Conservation (phyloP, 2,329 filamentous ascomycete species). For the Pseudogymnoascus sp. region DNA sequence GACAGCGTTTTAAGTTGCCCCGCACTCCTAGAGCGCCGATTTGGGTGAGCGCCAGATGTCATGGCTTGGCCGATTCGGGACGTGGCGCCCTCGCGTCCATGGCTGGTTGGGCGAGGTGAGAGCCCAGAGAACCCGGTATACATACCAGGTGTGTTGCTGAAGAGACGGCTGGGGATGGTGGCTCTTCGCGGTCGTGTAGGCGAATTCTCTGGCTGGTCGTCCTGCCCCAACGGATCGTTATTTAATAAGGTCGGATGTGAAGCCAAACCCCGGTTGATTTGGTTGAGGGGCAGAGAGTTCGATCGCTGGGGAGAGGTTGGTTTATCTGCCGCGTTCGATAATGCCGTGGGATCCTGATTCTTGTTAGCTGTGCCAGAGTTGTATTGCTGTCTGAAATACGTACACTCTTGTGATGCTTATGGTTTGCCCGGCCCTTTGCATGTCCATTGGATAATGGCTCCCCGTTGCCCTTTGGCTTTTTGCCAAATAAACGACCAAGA, state of each 20-base stretch:
- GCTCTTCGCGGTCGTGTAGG: conserved; percentile 36
- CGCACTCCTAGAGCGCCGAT: conserved; percentile 54
- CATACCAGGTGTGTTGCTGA: conserved; percentile 14
- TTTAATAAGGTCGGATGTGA: conserved; percentile 56
- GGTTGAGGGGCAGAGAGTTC: conserved; percentile 53
- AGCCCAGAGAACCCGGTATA: conserved; percentile 47
- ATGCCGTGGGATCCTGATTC: conserved; percentile 36
- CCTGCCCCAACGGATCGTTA: conserved; percentile 47
- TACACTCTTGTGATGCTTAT: conserved; percentile 45
- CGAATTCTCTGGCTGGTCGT: conserved; percentile 30
- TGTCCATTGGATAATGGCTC: conserved; percentile 15
- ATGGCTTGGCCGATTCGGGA: conserved; percentile 53
- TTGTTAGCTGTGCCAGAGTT: conserved; percentile 14
- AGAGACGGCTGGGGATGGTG: conserved; percentile 38
- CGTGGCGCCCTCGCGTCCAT: conserved; percentile 43
- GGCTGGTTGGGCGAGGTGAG: conserved; percentile 55
- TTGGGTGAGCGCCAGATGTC: conserved; percentile 46
- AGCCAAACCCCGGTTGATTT: conserved; percentile 53
- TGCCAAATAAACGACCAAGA: conserved; percentile 52
- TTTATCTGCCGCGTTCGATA: conserved; percentile 31
- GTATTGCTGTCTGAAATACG: conserved; percentile 28
- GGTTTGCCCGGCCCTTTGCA: conserved; percentile 16
- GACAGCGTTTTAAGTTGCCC: conserved; percentile 41
- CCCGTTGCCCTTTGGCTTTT: conserved; percentile 44
- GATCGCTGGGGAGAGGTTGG: conserved; percentile 45